These are phyloP conservation scores for Verticillium zaregamsianum DNA, from an alignment of 2,329 filamentous ascomycete genomes.

Conservation along the genomic window DNA sequence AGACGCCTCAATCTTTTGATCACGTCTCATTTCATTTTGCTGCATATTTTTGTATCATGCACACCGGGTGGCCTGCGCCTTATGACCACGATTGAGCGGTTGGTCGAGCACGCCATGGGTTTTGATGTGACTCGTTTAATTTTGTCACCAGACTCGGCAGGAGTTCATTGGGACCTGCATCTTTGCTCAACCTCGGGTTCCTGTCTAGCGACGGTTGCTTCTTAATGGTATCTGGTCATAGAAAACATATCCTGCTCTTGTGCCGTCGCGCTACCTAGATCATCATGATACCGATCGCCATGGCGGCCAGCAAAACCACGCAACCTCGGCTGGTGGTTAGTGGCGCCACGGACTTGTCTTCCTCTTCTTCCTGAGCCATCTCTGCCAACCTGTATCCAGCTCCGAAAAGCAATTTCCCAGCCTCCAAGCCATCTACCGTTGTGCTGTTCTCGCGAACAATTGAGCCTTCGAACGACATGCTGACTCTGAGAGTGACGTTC, in stretches of 20 bases:
- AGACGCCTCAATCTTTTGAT: too few species aligned
- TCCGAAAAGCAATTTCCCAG: background rate
- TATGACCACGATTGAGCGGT: too few species aligned
- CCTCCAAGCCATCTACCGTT: background rate
- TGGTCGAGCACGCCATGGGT: too few species aligned
- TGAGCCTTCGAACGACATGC: constrained; percentile 6
- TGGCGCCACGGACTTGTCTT: background rate
- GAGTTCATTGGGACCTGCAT: too few species aligned
- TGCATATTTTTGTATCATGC: background rate
- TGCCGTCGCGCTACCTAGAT: background rate
- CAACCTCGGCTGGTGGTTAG: background rate
- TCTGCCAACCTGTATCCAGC: background rate
- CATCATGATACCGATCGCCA: background rate
- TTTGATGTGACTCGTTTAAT: too few species aligned
- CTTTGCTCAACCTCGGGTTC: too few species aligned
- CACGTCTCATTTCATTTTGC: background rate
- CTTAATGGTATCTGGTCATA: too few species aligned
- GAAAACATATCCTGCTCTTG: too few species aligned
- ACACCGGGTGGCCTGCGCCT: too few species aligned
- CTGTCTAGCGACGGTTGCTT: too few species aligned
- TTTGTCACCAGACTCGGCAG: too few species aligned
- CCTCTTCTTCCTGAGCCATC: background rate
- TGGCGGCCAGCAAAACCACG: background rate
- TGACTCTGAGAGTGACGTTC: background rate
- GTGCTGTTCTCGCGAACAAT: constrained; percentile 14